Percentiles rank a stretch among this genome's conserved stretches.
These are phyloP conservation scores for Cinnamomum chago DNA, from an alignment of 164 flowering plant species.

Conservation along the genomic window DNA sequence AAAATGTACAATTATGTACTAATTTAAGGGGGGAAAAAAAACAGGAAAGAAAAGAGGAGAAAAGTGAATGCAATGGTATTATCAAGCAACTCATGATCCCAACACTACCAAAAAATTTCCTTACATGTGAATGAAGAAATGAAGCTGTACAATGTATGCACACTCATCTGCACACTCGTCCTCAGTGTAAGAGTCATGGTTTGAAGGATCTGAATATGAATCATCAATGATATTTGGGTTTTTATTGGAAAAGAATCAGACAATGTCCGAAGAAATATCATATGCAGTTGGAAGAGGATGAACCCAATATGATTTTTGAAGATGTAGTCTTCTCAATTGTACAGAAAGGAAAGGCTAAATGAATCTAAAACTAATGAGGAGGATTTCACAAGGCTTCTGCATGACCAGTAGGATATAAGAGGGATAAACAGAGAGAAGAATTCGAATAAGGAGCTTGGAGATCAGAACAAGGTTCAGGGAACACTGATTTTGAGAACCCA, in stretches of 20 bases:
- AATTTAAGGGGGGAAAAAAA: too few relatives aligned
- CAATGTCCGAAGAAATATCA: too few relatives aligned
- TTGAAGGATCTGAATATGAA: constrained; percentile 3
- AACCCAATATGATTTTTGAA: background rate
- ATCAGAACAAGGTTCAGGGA: constrained; percentile 41
- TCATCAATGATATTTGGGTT: constrained; percentile 5
- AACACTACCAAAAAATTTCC: constrained; percentile 37
- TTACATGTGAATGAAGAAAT: constrained; percentile 35
- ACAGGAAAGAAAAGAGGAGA: too few relatives aligned
- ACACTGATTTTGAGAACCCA: constrained; percentile 41
- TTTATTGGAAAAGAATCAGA: constrained; percentile 24
- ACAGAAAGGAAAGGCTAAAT: constrained; percentile 11
- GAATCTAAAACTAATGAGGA: background rate
- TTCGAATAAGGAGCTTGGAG: constrained; percentile 25
- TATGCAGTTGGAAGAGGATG: too few relatives aligned
- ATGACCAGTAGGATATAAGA: constrained; percentile 12
- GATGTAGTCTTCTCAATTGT: constrained; percentile 10
- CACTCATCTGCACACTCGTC: background rate
- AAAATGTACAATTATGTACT: too few relatives aligned
- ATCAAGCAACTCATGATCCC: background rate
- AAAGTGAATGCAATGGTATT: too few relatives aligned
- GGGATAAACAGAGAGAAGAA: constrained; percentile 32
- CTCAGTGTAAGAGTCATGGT: too few relatives aligned
- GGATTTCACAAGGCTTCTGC: constrained; percentile 21
- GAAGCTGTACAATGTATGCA: constrained; percentile 31